Base-by-base conservation (phyloP, 1,284 basidiomycete genomes). In the Marasmius sp. region DNA sequence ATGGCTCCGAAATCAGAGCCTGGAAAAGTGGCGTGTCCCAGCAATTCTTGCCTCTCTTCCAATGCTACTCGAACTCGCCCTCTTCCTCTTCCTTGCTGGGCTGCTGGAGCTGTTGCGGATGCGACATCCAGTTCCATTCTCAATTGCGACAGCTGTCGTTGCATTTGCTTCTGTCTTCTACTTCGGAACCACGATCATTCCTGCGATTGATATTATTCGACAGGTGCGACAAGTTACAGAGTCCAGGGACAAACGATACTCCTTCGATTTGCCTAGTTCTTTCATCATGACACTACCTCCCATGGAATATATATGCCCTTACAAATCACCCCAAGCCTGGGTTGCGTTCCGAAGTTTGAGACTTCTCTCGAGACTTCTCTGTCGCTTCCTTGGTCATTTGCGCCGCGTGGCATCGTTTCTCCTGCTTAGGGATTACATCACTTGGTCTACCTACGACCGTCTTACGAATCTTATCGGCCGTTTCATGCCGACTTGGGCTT, bases 81-180 rank as follows among this genome's bases (percentile, higher is more conserved):
- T 59, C 6, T n/a, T 59, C 16, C 47, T 59, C 11, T 59, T 59
- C 7, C 51, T 59, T 41, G 49, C 49, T 36, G 57, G 57, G 12
- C 33, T 59, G 8, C 37, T 60, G 4, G 59, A 60, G 10, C 41
- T 60, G 6, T 20, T 60, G 16, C 55, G 59, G 59, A 16, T 9
- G 33, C 51, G 41, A 14, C 38, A 60, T 36, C 37, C 3, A 18
- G 39, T 47, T 41, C 49, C 51, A 14, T 50, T 50, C 18, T 33
- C 7, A 1, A 11, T 54, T n/a, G 34, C 39, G 20, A 20, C 38
- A 10, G 18, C 6, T 7, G 51, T 43, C n/a, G 52, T 60, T 36
- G 51, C 22, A 11, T 33, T 53, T 45, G 47, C 38, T 36, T 39
- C 51, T 8, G 3, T 53, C 5, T 53, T 60, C 34, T 45, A 45